phyloP scores from a whole-genome alignment of 208 protist genomes.

The Leishmania arabica region DNA sequence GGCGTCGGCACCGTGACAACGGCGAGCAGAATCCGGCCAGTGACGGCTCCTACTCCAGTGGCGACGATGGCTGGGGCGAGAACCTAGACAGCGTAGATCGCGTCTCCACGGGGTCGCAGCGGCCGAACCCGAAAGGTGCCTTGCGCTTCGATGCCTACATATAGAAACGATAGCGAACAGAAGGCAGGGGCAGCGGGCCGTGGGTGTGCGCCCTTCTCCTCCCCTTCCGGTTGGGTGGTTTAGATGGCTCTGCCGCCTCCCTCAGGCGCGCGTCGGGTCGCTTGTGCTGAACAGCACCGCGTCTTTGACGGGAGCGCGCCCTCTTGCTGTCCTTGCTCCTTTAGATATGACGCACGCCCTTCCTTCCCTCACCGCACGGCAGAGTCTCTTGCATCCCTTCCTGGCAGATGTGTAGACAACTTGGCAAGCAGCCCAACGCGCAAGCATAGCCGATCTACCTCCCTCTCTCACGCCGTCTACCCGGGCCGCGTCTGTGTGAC shows the following conservation, averaged over 20 bases:
- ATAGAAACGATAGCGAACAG: neutral
- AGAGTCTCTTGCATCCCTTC: neutral
- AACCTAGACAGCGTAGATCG: slow-evolving; percentile 6
- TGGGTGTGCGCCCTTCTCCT: neutral
- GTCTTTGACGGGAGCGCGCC: no score
- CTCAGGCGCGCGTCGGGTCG: neutral
- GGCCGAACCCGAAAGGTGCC: slow-evolving; percentile 12
- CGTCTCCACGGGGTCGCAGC: slow-evolving; percentile 19
- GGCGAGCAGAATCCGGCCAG: neutral
- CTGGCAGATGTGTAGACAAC: neutral
- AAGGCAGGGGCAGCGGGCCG: neutral
- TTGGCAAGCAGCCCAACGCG: neutral
- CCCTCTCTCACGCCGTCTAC: no score
- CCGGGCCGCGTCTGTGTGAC: no score
- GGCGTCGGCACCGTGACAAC: neutral
- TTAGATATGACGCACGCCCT: neutral
- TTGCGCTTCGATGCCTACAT: slow-evolving; percentile 47
- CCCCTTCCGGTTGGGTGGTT: neutral
- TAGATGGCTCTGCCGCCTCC: neutral
- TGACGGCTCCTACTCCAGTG: neutral
- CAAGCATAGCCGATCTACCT: neutral
- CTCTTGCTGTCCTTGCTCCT: no score
- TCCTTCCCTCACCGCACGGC: neutral
- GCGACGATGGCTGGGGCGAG: slow-evolving; percentile 8
- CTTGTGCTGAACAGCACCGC: no score